phyloP scores from a whole-genome alignment of 768 basidiomycete genomes.

The Neoboletus subvelutipes region DNA sequence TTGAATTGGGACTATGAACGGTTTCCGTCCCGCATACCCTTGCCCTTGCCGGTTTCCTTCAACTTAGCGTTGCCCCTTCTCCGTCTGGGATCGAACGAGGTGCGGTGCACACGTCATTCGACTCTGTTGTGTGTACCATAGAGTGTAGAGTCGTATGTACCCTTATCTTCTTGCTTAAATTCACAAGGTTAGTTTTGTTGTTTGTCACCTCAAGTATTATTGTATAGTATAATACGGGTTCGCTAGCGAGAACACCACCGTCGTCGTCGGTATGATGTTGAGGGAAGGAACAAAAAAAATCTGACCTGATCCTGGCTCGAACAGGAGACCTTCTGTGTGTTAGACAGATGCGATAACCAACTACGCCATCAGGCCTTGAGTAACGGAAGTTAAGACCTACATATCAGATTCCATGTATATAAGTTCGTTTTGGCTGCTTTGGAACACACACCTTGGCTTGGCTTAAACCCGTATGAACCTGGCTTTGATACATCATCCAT shows the following conservation, averaged over 20 bases:
- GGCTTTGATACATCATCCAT: neutral
- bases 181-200: neutral
- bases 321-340: slow-evolving; percentile 75
- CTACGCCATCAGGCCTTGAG: slow-evolving; percentile 33
- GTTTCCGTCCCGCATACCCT: slow-evolving; percentile 17
- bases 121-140: slow-evolving; percentile 17
- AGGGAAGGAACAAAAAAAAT: neutral
- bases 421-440: no score
- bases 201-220: neutral
- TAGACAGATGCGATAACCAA: slow-evolving; percentile 83
- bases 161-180: slow-evolving; percentile 18
- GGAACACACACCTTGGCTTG: neutral
- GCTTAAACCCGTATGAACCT: neutral
- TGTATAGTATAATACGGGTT: no score
- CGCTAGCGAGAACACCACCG: neutral
- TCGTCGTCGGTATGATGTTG: neutral
- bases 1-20: slow-evolving; percentile 28
- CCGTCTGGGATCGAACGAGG: slow-evolving; percentile 6
- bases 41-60: neutral
- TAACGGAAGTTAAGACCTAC: no score
- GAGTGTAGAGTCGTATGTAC: slow-evolving; percentile 27
- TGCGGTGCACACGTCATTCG: neutral
- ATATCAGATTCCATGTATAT: no score
- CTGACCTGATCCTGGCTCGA: slow-evolving; percentile 56
- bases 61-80: neutral